Percentiles rank a stretch among this genome's conserved stretches.
Conservation (phyloP, 352 stramenopile species). For the Globisporangium polare region DNA sequence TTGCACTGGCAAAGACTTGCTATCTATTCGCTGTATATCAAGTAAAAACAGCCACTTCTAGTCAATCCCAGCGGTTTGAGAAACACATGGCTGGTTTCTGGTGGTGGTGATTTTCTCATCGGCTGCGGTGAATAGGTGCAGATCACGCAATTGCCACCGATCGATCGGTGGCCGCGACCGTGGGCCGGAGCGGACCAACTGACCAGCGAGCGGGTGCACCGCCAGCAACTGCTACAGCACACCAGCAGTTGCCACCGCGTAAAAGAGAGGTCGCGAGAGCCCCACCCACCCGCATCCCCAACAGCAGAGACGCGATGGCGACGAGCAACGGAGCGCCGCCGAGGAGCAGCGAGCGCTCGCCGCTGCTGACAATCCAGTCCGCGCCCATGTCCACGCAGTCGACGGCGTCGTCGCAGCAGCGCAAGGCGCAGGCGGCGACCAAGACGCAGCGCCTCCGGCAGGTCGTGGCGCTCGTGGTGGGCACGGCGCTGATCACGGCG, state of each 20-base stretch:
- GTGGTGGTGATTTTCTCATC: neutral
- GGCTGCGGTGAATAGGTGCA: conserved; percentile 4
- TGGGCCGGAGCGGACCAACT: no score
- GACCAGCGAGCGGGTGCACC: neutral
- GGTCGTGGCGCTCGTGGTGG: conserved; percentile 9
- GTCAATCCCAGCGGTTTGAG: no score
- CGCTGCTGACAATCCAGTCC: no score
- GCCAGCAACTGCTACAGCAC: neutral
- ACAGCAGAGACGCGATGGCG: neutral
- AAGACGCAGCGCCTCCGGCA: conserved; percentile 16
- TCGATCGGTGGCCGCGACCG: neutral
- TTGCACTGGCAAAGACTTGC: no score
- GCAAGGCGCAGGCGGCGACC: conserved; percentile 2
- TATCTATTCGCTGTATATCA: no score
- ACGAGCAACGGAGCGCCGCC: neutral
- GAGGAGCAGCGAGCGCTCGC: conserved; percentile 1
- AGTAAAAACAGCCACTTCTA: no score
- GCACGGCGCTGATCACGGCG: conserved; percentile 13
- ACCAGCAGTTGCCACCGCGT: neutral
- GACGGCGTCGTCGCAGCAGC: neutral
- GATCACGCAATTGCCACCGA: neutral
- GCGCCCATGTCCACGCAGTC: neutral
- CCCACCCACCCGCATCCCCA: neutral
- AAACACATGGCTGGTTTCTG: no score
- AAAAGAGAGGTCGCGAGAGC: neutral